These are phyloP conservation scores for Saksenaea vasiformis DNA, from an alignment of 371 early-diverging fungal species.

Conservation along the genomic window DNA sequence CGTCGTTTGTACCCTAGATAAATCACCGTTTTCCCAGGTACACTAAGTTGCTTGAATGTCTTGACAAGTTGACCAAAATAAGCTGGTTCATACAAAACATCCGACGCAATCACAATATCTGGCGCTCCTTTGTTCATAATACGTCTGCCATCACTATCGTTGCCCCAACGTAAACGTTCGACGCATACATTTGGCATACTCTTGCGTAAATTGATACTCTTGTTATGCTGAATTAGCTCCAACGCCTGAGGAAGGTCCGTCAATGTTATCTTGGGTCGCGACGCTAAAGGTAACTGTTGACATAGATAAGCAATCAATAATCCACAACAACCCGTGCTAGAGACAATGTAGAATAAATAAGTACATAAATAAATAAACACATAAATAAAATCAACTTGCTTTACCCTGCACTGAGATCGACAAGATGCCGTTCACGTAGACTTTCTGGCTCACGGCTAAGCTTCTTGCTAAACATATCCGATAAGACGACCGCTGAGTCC, in stretches of 20 bases:
- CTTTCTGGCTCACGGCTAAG: slow-evolving; percentile 22
- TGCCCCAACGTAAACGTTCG: slow-evolving; percentile 35
- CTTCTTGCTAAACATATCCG: slow-evolving; percentile 38
- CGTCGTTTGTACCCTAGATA: slow-evolving; percentile 61
- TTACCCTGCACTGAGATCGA: slow-evolving; percentile 56
- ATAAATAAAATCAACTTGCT: too few relatives aligned
- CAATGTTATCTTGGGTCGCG: slow-evolving; percentile 14
- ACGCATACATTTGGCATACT: slow-evolving; percentile 20
- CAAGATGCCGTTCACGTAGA: slow-evolving; percentile 33
- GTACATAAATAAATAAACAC: too few relatives aligned
- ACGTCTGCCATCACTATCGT: slow-evolving; percentile 7
- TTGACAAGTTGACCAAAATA: slow-evolving; percentile 39
- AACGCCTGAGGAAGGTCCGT: slow-evolving; percentile 50
- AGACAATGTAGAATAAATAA: too few relatives aligned
- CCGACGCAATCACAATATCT: slow-evolving; percentile 57
- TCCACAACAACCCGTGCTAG: slow-evolving; percentile 41
- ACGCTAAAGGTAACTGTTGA: slow-evolving; percentile 10
- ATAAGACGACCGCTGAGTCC: slow-evolving; percentile 61
- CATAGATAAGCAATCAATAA: slow-evolving; percentile 36
- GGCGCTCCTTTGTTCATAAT: slow-evolving; percentile 15
- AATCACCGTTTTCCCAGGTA: slow-evolving; percentile 35
- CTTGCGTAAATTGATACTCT: slow-evolving; percentile 21
- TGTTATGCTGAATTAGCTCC: slow-evolving; percentile 31
- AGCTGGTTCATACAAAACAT: slow-evolving; percentile 54
- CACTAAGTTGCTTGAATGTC: slow-evolving; percentile 42